A percentile compares a stretch with the other conserved stretches of the same genome.
Conservation (phyloP, 306 rosid species). For the Medicago lupulina region DNA sequence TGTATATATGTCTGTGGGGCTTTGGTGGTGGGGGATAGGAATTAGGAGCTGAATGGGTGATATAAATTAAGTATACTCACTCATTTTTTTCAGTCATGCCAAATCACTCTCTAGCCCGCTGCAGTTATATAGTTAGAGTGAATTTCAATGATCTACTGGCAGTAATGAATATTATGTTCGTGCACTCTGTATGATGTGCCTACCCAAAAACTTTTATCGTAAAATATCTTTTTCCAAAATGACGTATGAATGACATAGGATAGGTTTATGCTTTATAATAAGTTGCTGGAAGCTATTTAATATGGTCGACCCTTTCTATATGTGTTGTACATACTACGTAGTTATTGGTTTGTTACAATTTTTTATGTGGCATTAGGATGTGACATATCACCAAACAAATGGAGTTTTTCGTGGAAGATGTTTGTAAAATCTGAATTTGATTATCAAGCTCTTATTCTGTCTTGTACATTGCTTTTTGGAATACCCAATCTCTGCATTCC, state of each 20-base stretch:
- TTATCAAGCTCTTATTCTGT: slow-evolving; percentile 9
- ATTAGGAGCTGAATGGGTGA: not conserved
- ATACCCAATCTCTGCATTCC: slow-evolving; percentile 6
- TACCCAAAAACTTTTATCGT: slow-evolving; percentile 19
- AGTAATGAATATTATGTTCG: not conserved
- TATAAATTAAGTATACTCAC: not conserved
- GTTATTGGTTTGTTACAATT: slow-evolving; percentile 34
- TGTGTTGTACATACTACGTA: slow-evolving; percentile 7
- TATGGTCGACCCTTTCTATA: slow-evolving; percentile 16
- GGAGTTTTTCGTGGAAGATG: not conserved
- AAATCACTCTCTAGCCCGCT: slow-evolving; percentile 14
- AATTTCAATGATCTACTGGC: slow-evolving; percentile 17
- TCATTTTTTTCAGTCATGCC: slow-evolving; percentile 27
- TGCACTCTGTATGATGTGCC: not conserved
- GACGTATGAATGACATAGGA: slow-evolving; percentile 8
- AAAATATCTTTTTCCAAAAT: slow-evolving; percentile 30
- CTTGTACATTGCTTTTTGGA: slow-evolving; percentile 23
- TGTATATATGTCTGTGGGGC: not conserved
- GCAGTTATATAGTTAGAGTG: slow-evolving; percentile 15
- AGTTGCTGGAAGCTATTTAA: slow-evolving; percentile 39
- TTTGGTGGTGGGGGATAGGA: too few relatives aligned
- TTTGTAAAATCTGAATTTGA: slow-evolving; percentile 15
- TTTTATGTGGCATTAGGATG: slow-evolving; percentile 9
- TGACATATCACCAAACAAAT: slow-evolving; percentile 33
- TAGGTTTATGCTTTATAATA: slow-evolving; percentile 29